A percentile compares a stretch with the other conserved stretches of the same genome.
phyloP scores from a whole-genome alignment of 306 rosid genomes.

The Cucumis hystrix region DNA sequence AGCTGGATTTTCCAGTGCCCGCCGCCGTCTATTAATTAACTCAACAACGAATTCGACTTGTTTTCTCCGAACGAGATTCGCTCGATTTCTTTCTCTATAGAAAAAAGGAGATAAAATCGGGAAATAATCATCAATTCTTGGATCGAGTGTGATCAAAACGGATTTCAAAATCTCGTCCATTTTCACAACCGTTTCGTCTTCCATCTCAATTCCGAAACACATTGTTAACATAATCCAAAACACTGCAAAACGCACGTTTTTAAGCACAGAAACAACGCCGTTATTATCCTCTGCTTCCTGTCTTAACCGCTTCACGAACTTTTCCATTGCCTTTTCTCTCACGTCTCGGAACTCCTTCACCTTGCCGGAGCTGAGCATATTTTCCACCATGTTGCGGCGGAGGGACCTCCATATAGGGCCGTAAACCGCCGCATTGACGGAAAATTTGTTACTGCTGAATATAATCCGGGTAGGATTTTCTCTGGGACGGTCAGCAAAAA shows the following conservation, averaged over 20 bases:
- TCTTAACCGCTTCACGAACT: conserved; percentile 27
- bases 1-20: conserved; percentile 48
- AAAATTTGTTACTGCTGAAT: conserved; percentile 68
- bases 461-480: conserved; percentile 73
- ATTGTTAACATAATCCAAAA: conserved; percentile 61
- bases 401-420: conserved; percentile 77
- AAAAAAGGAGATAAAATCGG: conserved; percentile 57
- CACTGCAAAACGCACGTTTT: conserved; percentile 55
- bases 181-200: conserved; percentile 42
- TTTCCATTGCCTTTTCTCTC: conserved; percentile 56
- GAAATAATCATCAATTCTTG: conserved; percentile 73
- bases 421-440: conserved; percentile 63
- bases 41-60: conserved; percentile 44
- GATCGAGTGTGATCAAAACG: conserved; percentile 52
- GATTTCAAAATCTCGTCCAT: conserved; percentile 58
- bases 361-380: conserved; percentile 68
- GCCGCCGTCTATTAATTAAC: conserved; percentile 41
- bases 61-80: conserved; percentile 30
- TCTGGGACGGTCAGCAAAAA: conserved; percentile 46
- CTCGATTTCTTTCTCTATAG: conserved; percentile 53
- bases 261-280: conserved; percentile 46
- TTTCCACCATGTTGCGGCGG: conserved; percentile 81
- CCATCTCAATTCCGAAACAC: conserved; percentile 87
- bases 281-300: conserved; percentile 40
- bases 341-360: conserved; percentile 50